Percentiles rank a stretch among this genome's conserved stretches.
Conservation (phyloP, 192 early-diverging fungal species). For the Podila horticola region DNA sequence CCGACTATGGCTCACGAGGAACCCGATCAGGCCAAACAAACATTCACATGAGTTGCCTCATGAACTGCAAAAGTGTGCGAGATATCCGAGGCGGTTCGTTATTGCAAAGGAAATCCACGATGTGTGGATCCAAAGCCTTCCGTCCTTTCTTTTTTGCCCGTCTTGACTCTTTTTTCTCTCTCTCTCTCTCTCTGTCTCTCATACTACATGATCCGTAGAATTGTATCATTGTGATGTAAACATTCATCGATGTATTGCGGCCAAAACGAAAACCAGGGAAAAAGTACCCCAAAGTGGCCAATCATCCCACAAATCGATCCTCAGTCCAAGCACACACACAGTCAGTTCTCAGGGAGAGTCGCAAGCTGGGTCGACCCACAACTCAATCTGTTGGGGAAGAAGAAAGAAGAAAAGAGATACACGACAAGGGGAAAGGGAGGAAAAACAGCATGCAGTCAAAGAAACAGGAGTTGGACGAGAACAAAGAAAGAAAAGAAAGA, state of each 20-base stretch:
- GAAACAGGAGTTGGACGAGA: not conserved
- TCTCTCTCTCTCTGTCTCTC: not conserved
- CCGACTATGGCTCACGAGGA: not conserved
- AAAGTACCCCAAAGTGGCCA: not conserved
- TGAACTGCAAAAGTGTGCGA: not conserved
- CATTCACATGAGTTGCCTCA: too few species aligned
- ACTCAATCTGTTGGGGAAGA: too few species aligned
- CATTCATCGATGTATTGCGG: not conserved
- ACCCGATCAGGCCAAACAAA: too few species aligned
- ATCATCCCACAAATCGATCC: not conserved
- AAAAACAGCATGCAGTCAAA: not conserved
- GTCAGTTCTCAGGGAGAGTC: slow-evolving; percentile 2
- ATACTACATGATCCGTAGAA: not conserved
- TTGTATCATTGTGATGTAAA: not conserved
- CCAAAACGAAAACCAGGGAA: too few species aligned
- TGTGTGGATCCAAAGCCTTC: too few species aligned
- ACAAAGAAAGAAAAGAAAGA: slow-evolving; percentile 2
- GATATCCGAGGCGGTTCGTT: not conserved
- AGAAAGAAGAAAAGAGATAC: not conserved
- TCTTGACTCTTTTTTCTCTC: too few species aligned
- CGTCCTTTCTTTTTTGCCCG: too few species aligned
- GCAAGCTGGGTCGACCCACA: not conserved
- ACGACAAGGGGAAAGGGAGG: too few species aligned
- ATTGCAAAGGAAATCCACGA: too few species aligned
- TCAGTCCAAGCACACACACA: not conserved